Evolutionary conservation across 2,329 filamentous ascomycete species (phyloP).

Genomic region (Cercospora sesami): DNA sequence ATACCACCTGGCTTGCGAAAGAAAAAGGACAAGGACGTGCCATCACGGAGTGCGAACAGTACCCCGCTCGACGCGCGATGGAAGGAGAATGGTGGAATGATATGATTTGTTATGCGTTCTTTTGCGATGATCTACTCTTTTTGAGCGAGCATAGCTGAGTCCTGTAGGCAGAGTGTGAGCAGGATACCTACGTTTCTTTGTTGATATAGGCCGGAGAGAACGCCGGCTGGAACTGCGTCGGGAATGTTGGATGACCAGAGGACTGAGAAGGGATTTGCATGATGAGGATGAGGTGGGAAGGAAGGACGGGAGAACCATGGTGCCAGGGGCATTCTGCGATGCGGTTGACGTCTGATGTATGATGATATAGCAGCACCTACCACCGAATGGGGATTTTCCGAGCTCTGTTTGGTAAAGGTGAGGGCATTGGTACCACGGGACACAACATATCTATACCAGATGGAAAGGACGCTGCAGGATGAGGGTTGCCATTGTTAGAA

Average conservation of each 20-base stretch:
- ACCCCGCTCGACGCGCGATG: slow-evolving; percentile 18
- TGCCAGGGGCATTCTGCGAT: background rate
- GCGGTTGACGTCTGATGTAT: background rate
- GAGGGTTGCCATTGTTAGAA: slow-evolving; percentile 1
- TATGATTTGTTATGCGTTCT: slow-evolving; percentile 7
- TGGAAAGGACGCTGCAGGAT: background rate
- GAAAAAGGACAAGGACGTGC: slow-evolving; percentile 38
- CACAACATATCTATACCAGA: background rate
- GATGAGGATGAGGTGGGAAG: background rate
- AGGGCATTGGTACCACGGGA: background rate
- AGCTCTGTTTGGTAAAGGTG: background rate
- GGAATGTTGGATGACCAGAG: background rate
- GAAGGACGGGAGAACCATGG: background rate
- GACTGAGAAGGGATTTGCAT: background rate
- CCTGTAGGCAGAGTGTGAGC: background rate
- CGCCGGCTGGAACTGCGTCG: background rate
- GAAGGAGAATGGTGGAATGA: slow-evolving; percentile 10
- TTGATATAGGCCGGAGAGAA: background rate
- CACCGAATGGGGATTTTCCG: background rate
- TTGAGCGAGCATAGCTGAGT: slow-evolving; percentile 6
- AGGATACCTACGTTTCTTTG: background rate
- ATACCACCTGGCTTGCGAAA: slow-evolving; percentile 41
- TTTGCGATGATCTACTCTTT: background rate
- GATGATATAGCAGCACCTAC: background rate
- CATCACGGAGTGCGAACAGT: slow-evolving; percentile 21